Evolutionary conservation across 2,329 filamentous ascomycete genomes (phyloP).

Genomic region (Calonectria henricotiae): DNA sequence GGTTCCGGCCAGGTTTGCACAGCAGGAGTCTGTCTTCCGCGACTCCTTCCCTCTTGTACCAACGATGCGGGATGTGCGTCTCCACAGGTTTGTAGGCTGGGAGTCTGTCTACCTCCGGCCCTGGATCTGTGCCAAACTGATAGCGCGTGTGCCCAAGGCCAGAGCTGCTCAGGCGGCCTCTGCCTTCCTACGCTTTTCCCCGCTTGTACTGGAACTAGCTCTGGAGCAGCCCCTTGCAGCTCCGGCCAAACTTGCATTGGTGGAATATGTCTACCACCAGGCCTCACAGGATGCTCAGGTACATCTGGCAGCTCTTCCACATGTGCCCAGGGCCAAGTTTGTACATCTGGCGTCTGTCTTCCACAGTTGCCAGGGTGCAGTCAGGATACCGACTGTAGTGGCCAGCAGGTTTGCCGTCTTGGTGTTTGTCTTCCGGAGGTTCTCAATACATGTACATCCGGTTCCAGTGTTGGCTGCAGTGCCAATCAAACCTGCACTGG

Average conservation of each 20-base stretch:
- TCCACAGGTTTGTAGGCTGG: conserved; percentile 20
- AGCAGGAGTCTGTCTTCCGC: conserved; percentile 25
- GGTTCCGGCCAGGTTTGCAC: conserved; percentile 18
- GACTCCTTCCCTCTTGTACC: conserved; percentile 20
- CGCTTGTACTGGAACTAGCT: conserved; percentile 5
- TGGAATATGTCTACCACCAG: conserved; percentile 19
- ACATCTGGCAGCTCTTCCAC: not conserved
- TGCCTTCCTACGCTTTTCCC: conserved; percentile 30
- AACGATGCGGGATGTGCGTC: conserved; percentile 15
- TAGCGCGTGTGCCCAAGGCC: conserved; percentile 3
- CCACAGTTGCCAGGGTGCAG: conserved; percentile 25
- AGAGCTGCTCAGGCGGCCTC: conserved; percentile 26
- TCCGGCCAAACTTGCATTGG: conserved; percentile 5
- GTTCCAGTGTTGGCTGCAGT: conserved; percentile 8
- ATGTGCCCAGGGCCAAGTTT: conserved; percentile 4
- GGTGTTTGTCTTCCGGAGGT: conserved; percentile 28
- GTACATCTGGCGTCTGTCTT: conserved; percentile 30
- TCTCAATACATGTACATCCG: conserved; percentile 20
- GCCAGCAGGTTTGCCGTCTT: conserved; percentile 25
- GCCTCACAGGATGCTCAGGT: not conserved
- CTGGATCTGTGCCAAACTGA: conserved; percentile 5
- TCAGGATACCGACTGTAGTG: conserved; percentile 13
- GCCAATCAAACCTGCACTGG: conserved; percentile 27
- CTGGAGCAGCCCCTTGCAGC: not conserved
- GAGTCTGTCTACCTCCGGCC: conserved; percentile 24